phyloP scores from a whole-genome alignment of 2,329 filamentous ascomycete genomes.

The Cytospora schulzeri region DNA sequence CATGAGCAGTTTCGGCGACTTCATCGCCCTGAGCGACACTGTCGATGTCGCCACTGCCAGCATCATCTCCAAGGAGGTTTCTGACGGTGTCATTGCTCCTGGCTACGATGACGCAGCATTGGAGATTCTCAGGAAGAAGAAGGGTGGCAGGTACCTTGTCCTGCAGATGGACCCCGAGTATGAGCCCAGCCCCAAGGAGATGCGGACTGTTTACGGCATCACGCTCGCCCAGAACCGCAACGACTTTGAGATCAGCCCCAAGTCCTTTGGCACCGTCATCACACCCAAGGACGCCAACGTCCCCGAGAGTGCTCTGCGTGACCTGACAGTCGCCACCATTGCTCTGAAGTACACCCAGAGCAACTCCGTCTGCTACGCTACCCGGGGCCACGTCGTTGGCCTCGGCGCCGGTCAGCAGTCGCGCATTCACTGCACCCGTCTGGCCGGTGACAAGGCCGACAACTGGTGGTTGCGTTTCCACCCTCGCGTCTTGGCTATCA shows the following conservation, averaged over 20 bases:
- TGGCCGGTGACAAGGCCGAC: slow-evolving; percentile 97
- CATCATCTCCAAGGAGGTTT: slow-evolving; percentile 98
- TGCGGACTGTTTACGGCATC: slow-evolving; percentile 86
- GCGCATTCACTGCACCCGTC: slow-evolving; percentile 95
- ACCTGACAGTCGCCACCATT: slow-evolving; percentile 93
- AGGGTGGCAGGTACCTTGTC: slow-evolving; percentile 94
- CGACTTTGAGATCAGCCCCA: slow-evolving; percentile 81
- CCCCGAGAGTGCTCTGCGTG: slow-evolving; percentile 79
- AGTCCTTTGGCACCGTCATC: slow-evolving; percentile 83
- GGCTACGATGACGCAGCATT: slow-evolving; percentile 83
- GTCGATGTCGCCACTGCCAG: slow-evolving; percentile 93
- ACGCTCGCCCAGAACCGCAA: slow-evolving; percentile 90
- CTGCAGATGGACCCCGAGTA: slow-evolving; percentile 92
- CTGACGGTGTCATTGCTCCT: slow-evolving; percentile 92
- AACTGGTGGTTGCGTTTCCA: slow-evolving; percentile 99
- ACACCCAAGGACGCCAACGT: slow-evolving; percentile 79
- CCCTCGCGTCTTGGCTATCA: slow-evolving; percentile 80
- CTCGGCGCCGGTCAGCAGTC: slow-evolving; percentile 96
- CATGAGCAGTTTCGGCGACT: slow-evolving; percentile 97
- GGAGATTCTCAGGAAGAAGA: slow-evolving; percentile 95
- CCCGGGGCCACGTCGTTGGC: slow-evolving; percentile 90
- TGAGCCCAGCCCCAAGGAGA: slow-evolving; percentile 78
- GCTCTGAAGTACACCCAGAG: slow-evolving; percentile 98
- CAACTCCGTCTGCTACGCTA: slow-evolving; percentile 97
- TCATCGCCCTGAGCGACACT: slow-evolving; percentile 88